Conservation (phyloP, 2,329 filamentous ascomycete genomes). For the Pestalotiopsis sp. region DNA sequence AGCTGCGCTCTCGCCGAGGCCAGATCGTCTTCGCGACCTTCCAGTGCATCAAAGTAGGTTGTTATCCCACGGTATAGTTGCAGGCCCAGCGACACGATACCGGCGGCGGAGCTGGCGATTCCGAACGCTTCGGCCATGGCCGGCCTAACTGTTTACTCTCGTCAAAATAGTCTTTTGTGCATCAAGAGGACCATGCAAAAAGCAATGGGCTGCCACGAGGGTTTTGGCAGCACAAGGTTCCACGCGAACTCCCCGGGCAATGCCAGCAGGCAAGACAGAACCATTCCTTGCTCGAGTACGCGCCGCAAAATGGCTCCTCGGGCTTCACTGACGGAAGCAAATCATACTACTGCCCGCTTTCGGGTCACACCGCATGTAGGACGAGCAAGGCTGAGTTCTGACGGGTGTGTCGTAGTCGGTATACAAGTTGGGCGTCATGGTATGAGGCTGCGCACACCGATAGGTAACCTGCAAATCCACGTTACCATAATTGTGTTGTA, state of each 20-base stretch:
- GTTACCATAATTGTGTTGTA: too few species aligned
- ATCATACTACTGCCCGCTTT: not conserved
- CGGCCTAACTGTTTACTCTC: not conserved
- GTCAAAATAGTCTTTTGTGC: not conserved
- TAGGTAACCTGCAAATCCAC: too few species aligned
- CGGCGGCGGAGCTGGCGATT: not conserved
- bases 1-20: not conserved
- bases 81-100: constrained; percentile 8
- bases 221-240: not conserved
- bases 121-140: not conserved
- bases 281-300: not conserved
- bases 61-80: constrained; percentile 1
- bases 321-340: not conserved
- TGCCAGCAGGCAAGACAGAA: not conserved
- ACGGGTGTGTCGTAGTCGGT: not conserved
- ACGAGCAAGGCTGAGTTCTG: not conserved
- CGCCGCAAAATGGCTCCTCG: not conserved
- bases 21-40: not conserved
- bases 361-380: not conserved
- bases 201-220: too few species aligned
- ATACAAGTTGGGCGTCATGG: not conserved
- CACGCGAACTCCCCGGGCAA: not conserved
- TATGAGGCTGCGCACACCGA: not conserved
- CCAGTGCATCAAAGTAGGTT: not conserved
- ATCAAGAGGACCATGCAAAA: not conserved